phyloP scores from a whole-genome alignment of 352 stramenopile genomes.

The Elongisporangium prolatum region DNA sequence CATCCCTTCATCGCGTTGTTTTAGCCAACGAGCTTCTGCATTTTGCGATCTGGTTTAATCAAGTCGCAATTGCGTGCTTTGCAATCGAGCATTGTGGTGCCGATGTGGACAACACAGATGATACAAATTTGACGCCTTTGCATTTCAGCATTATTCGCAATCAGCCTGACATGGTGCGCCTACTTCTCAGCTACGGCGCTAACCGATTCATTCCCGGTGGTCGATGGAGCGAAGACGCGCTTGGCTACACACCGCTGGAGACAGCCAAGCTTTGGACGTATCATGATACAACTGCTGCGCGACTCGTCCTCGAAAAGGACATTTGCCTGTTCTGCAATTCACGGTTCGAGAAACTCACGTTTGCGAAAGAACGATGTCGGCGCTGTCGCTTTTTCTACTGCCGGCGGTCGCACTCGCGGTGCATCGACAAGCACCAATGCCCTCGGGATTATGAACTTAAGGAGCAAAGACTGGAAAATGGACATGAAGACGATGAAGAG shows the following conservation, averaged over 20 bases:
- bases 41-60: constrained; percentile 69
- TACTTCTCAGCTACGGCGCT: constrained; percentile 56
- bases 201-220: constrained; percentile 25
- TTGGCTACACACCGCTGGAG: constrained; percentile 49
- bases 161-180: constrained; percentile 64
- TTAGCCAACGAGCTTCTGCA: constrained; percentile 80
- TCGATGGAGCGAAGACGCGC: constrained; percentile 21
- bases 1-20: constrained; percentile 13
- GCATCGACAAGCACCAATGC: constrained; percentile 67
- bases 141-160: constrained; percentile 80
- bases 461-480: neutral
- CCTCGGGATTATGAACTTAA: constrained; percentile 16
- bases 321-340: constrained; percentile 80
- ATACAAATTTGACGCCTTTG: constrained; percentile 60
- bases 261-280: constrained; percentile 59
- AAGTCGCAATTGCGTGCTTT: constrained; percentile 47
- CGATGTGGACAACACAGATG: constrained; percentile 68
- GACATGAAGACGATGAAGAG: constrained; percentile 4
- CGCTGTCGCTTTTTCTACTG: constrained; percentile 60
- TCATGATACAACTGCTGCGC: constrained; percentile 55
- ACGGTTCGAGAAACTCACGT: constrained; percentile 56
- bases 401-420: constrained; percentile 30
- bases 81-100: constrained; percentile 58
- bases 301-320: constrained; percentile 61
- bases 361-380: constrained; percentile 44